These are phyloP conservation scores for Chlamydomonas sp. DNA, from an alignment of 139 green algal species.

Conservation along the genomic window DNA sequence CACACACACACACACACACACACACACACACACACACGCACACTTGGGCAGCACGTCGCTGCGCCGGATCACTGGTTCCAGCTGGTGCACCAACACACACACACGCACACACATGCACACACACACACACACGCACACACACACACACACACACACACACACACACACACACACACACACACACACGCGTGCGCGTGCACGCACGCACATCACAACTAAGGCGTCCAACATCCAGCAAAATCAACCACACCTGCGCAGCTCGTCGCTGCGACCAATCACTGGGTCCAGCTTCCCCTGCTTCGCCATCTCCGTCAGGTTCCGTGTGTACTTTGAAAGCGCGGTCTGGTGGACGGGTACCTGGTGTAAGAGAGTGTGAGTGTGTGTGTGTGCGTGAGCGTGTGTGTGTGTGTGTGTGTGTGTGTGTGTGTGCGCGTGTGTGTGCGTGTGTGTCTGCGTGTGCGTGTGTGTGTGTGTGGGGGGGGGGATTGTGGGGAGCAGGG, in stretches of 20 bases:
- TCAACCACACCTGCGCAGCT: constrained; percentile 53
- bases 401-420: too few species aligned
- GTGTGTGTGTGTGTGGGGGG: too few species aligned
- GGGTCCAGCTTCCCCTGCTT: constrained; percentile 86
- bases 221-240: neutral
- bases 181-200: neutral
- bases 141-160: too few species aligned
- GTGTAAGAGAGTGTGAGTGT: too few species aligned
- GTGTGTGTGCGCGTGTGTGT: too few species aligned
- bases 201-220: neutral
- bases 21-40: too few species aligned
- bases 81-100: too few species aligned
- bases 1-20: too few species aligned
- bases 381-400: too few species aligned
- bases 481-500: too few species aligned
- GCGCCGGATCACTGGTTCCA: neutral
- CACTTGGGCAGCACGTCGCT: neutral
- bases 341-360: constrained; percentile 13
- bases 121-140: constrained; percentile 9
- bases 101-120: too few species aligned
- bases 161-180: neutral
- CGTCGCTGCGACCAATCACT: constrained; percentile 69
- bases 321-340: constrained; percentile 75
- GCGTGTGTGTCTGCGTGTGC: too few species aligned
- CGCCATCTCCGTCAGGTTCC: constrained; percentile 58